Evolutionary conservation across 441 rosid species (phyloP), one percentile per base, ranked within the genome.

Genomic region (Erodium trifolium): DNA sequence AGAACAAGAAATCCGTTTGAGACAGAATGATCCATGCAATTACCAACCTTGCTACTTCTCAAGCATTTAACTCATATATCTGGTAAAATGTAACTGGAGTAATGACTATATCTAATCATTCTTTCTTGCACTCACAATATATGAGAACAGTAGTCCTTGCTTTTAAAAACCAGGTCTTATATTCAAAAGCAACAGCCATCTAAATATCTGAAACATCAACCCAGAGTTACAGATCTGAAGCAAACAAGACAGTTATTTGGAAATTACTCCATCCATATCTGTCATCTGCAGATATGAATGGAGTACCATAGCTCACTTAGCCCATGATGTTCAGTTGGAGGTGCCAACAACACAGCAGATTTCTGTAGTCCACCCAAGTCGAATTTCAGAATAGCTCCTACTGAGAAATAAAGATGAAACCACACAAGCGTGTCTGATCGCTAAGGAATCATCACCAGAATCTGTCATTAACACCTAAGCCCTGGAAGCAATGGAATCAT

Each of bases 171-270:
- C 75, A 71, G 71, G 34, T 67, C 73, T 82, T 78, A 79, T 13
- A 70, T 39, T 73, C 73, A 70, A 69, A 70, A 19, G 19, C 66
- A 71, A 67, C 73, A 68, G 31, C 79, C 81, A 69, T 67, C 71
- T 78, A 79, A 57, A 57, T 57, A 41, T 65, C 75, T 27, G 80
- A 74, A 68, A 72, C 75, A 78, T 27, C 72, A 34, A 68, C 34
- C 71, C 73, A 37, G 70, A 39, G 68, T 63, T 74, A 68, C 49
- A 14, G 65, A 75, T 78, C 80, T 55, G 72, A 68, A 68, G 67
- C 70, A 70, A 71, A 75, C 75, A 67, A 39, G 27, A 73, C 41
- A 63, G 66, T 16, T 39, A 34, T 35, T 35, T 49, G 59, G 66
- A 67, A 70, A 67, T 67, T 70, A 62, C 65, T 9, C 63, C 66